A percentile compares a stretch with the other conserved stretches of the same genome.
Evolutionary conservation across 129 eudicot genomes (phyloP).

Genomic region (Tagetes erecta): DNA sequence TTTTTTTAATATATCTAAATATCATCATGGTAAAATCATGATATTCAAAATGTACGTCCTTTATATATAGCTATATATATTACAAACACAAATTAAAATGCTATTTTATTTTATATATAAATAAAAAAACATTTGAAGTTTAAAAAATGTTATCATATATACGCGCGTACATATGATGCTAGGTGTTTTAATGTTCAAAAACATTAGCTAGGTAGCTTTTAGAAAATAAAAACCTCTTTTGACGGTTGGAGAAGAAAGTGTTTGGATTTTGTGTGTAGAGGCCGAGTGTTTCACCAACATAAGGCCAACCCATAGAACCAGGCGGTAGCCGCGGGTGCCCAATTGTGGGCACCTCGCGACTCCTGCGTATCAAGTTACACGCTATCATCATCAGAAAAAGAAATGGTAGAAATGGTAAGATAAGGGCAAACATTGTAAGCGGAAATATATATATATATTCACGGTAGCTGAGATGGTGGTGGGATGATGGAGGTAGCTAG

Average conservation of each 20-base stretch:
- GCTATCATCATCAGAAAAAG: conserved; percentile 3
- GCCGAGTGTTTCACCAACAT: conserved; percentile 80
- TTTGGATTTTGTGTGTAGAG: conserved; percentile 84
- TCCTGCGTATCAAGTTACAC: conserved; percentile 4
- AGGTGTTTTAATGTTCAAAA: background rate
- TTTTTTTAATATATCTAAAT: too few relatives aligned
- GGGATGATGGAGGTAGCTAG: too few relatives aligned
- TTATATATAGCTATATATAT: too few relatives aligned
- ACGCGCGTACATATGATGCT: too few relatives aligned
- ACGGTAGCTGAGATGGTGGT: background rate
- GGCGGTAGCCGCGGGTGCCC: conserved; percentile 58
- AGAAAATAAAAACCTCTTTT: conserved; percentile 41
- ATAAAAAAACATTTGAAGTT: too few relatives aligned
- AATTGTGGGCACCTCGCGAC: background rate
- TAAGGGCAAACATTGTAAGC: conserved; percentile 12
- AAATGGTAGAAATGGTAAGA: conserved; percentile 2
- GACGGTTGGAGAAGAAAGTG: conserved; percentile 67
- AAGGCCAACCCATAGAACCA: conserved; percentile 97
- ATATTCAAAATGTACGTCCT: too few relatives aligned
- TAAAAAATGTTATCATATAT: too few relatives aligned
- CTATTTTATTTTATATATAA: too few relatives aligned
- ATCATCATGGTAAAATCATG: too few relatives aligned
- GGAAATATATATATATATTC: background rate
- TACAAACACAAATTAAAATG: too few relatives aligned
- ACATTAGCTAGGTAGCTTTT: background rate